Conservation (phyloP, 495 filamentous ascomycete genomes). For the Penicillium nucicola region DNA sequence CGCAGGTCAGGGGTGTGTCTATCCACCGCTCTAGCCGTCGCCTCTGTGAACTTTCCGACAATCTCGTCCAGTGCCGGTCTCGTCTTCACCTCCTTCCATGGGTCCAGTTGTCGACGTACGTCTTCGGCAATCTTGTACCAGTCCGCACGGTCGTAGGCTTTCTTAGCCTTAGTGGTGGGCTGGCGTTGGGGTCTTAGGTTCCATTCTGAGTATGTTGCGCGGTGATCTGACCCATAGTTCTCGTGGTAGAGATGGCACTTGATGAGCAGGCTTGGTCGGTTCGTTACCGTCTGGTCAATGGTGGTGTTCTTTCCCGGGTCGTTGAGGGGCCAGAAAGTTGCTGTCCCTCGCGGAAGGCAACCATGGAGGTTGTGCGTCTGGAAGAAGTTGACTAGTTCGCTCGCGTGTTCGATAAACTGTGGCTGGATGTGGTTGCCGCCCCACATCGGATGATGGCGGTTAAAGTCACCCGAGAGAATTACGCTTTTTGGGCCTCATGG, state of each 20-base stretch:
- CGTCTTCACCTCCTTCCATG: conserved; percentile 3
- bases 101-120: conserved; percentile 5
- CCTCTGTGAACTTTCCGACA: too few species aligned
- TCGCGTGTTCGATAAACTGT: conserved; percentile 14
- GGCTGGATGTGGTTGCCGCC: conserved; percentile 13
- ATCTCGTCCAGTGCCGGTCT: conserved; percentile 11
- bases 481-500: not conserved
- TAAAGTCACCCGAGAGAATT: conserved; percentile 23
- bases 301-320: conserved; percentile 14
- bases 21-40: too few species aligned
- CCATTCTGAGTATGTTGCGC: conserved; percentile 22
- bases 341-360: conserved; percentile 13
- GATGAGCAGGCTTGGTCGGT: conserved; percentile 8
- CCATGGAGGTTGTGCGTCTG: conserved; percentile 8
- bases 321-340: conserved; percentile 16
- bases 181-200: conserved; percentile 8
- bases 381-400: conserved; percentile 19
- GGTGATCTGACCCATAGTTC: conserved; percentile 18
- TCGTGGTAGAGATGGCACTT: conserved; percentile 22
- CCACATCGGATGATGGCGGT: conserved; percentile 22
- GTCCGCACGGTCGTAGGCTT: conserved; percentile 21
- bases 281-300: conserved; percentile 16
- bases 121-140: conserved; percentile 18
- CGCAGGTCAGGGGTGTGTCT: too few species aligned
- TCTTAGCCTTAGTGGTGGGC: conserved; percentile 8